phyloP scores from a whole-genome alignment of 2,329 filamentous ascomycete species.

The Aureobasidium sp. region DNA sequence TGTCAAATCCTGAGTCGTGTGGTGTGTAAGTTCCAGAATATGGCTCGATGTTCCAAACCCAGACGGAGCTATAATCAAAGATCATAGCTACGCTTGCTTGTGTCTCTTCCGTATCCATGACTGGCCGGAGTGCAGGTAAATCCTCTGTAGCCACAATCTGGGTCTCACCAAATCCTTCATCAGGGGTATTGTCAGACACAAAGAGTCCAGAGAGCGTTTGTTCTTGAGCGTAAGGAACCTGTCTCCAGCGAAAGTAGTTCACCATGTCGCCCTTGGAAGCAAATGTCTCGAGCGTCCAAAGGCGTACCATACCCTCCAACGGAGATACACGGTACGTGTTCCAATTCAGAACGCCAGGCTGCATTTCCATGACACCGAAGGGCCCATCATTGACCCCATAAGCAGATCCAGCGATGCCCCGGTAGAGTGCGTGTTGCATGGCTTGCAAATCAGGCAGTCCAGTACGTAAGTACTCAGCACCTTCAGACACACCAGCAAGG shows the following conservation, averaged over 20 bases:
- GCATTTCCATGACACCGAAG: slow-evolving; percentile 24
- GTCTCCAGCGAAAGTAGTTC: slow-evolving; percentile 23
- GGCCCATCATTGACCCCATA: slow-evolving; percentile 19
- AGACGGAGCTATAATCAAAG: slow-evolving; percentile 21
- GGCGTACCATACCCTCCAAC: slow-evolving; percentile 22
- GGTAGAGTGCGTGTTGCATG: slow-evolving; percentile 20
- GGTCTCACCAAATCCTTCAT: slow-evolving; percentile 20
- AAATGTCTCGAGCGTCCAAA: slow-evolving; percentile 23
- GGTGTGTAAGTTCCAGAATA: slow-evolving; percentile 21
- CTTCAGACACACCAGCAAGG: slow-evolving; percentile 20
- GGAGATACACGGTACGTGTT: slow-evolving; percentile 22
- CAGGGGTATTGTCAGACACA: slow-evolving; percentile 19
- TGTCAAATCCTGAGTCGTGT: slow-evolving; percentile 20
- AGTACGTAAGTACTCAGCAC: slow-evolving; percentile 21
- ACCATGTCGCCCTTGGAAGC: slow-evolving; percentile 22
- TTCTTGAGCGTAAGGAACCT: slow-evolving; percentile 22
- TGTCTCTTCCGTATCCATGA: not conserved
- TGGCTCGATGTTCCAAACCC: slow-evolving; percentile 23
- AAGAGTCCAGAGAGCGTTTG: slow-evolving; percentile 22
- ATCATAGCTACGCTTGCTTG: slow-evolving; percentile 21
- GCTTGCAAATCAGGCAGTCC: slow-evolving; percentile 22
- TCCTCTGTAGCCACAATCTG: slow-evolving; percentile 20
- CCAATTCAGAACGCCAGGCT: slow-evolving; percentile 24
- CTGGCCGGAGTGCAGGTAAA: slow-evolving; percentile 15
- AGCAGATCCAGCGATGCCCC: slow-evolving; percentile 20